Evolutionary conservation across 2,329 filamentous ascomycete genomes (phyloP).

Genomic region (Neonectria sp.): DNA sequence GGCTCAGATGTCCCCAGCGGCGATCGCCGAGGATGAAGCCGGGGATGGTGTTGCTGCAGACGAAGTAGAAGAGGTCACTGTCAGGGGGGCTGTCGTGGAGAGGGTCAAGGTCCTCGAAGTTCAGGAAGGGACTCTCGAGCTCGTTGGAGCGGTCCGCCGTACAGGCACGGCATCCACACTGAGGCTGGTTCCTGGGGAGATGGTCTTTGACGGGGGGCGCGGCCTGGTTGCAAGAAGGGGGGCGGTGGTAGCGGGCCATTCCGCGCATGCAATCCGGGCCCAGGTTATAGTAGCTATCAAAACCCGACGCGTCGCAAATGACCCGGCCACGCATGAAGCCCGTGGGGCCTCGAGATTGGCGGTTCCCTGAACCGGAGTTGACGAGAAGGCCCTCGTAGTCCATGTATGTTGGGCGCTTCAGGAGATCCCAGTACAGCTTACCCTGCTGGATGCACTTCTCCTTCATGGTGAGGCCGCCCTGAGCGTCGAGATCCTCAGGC

Average conservation of each 20-base stretch:
- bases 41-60: constrained; percentile 60
- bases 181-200: constrained; percentile 58
- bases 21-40: constrained; percentile 63
- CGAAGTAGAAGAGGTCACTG: constrained; percentile 61
- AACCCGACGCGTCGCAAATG: constrained; percentile 61
- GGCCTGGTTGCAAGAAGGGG: constrained; percentile 27
- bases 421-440: constrained; percentile 63
- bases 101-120: constrained; percentile 60
- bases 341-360: constrained; percentile 49
- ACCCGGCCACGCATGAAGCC: constrained; percentile 59
- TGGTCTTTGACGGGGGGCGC: constrained; percentile 49
- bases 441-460: constrained; percentile 59
- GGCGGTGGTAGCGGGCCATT: constrained; percentile 32
- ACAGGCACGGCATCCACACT: constrained; percentile 61
- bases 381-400: constrained; percentile 61
- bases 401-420: constrained; percentile 62
- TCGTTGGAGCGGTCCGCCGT: constrained; percentile 35
- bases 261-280: constrained; percentile 44
- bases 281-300: constrained; percentile 52
- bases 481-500: constrained; percentile 53
- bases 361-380: constrained; percentile 46
- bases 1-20: constrained; percentile 60
- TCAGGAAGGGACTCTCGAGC: constrained; percentile 52
- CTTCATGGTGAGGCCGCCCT: constrained; percentile 51
- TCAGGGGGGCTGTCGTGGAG: constrained; percentile 53